Percentiles rank a stretch among this genome's conserved stretches.
These are phyloP conservation scores for Syzygium aqueum DNA, from an alignment of 345 rosid species.

Conservation along the genomic window DNA sequence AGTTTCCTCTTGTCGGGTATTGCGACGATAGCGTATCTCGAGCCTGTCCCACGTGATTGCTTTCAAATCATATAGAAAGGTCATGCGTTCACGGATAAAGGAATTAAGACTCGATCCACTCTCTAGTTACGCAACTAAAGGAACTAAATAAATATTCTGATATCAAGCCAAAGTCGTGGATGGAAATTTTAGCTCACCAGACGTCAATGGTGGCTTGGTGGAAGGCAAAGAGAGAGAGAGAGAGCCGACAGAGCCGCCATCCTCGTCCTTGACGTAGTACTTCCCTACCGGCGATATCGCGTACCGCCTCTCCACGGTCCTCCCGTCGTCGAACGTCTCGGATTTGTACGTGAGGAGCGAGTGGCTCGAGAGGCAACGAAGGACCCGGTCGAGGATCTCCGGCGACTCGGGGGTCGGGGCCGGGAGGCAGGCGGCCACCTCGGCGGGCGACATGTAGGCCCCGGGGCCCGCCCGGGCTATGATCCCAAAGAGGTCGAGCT, in stretches of 20 bases:
- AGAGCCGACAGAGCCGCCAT: constrained; percentile 9
- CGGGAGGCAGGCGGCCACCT: constrained; percentile 13
- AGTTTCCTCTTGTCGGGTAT: no score
- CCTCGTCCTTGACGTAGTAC: constrained; percentile 13
- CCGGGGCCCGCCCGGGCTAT: no score
- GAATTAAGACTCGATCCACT: neutral
- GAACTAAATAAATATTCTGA: neutral
- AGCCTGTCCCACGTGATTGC: no score
- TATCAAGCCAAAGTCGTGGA: neutral
- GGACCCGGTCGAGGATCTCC: constrained; percentile 40
- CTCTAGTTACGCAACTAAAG: neutral
- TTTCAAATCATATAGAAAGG: no score
- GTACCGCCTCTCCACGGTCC: constrained; percentile 8
- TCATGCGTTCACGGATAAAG: no score
- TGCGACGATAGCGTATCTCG: no score
- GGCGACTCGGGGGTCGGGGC: constrained; percentile 18
- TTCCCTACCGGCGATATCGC: constrained; percentile 10
- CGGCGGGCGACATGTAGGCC: constrained; percentile 1
- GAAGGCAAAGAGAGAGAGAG: neutral
- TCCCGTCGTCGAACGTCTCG: neutral
- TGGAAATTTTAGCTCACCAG: neutral
- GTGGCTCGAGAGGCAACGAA: constrained; percentile 36
- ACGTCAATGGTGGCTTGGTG: neutral
- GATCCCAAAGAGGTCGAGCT: no score
- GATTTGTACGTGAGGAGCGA: constrained; percentile 24